A percentile compares a stretch with the other conserved stretches of the same genome.
phyloP scores from a whole-genome alignment of 805 yeast genomes.

The Wickerhamiella sorbophila region DNA sequence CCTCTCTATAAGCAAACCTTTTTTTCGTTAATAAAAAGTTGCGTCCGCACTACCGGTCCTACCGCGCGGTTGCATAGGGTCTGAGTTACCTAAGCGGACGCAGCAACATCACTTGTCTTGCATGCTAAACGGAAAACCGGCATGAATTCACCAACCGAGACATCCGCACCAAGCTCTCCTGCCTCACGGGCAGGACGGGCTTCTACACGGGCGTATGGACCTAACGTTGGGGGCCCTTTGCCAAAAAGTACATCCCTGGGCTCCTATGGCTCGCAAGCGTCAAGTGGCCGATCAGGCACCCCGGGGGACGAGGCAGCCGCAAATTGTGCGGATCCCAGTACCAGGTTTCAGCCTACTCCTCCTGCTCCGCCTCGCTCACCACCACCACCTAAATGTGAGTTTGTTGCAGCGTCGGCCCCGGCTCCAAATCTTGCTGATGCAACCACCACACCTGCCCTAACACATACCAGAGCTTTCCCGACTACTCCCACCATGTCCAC shows the following conservation, averaged over 20 bases:
- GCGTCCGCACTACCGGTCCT: too few relatives aligned
- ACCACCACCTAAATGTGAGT: too few relatives aligned
- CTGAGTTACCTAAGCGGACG: not conserved
- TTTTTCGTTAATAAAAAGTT: too few relatives aligned
- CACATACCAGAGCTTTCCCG: not conserved
- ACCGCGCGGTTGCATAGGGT: too few relatives aligned
- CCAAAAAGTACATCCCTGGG: too few relatives aligned
- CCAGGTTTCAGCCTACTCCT: too few relatives aligned
- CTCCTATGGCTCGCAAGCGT: not conserved
- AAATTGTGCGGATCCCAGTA: too few relatives aligned
- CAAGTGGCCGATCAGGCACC: too few relatives aligned
- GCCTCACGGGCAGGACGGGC: slow-evolving; percentile 7
- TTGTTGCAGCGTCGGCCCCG: too few relatives aligned
- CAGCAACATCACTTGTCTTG: not conserved
- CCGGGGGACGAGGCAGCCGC: too few relatives aligned
- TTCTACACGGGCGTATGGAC: slow-evolving; percentile 15
- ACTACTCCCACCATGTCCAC: not conserved
- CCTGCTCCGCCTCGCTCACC: too few relatives aligned
- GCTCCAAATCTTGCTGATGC: not conserved
- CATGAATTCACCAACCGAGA: not conserved
- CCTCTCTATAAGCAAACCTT: too few relatives aligned
- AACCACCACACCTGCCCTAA: not conserved
- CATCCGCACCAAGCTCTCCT: not conserved
- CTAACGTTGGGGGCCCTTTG: slow-evolving; percentile 2
- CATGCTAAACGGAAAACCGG: not conserved